Percentiles rank a stretch among this genome's conserved stretches.
Conservation (phyloP, 106 monocot species). For the Dioscorea dumetorum region DNA sequence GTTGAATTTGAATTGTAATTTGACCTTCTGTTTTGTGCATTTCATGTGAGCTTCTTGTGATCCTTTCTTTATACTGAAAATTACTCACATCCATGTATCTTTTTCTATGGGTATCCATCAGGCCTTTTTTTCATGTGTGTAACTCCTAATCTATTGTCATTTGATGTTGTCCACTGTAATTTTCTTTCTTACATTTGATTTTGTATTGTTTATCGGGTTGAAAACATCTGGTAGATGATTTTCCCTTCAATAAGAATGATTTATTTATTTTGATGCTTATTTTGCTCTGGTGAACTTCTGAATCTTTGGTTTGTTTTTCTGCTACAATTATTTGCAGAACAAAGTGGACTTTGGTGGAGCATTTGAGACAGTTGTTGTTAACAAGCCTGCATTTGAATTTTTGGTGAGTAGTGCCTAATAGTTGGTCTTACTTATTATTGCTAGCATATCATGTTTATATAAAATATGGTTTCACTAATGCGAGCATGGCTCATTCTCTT, state of each 20-base stretch:
- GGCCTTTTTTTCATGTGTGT: too few relatives aligned
- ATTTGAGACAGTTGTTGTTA: slow-evolving; percentile 39
- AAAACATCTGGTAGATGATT: not conserved
- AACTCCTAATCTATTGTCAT: too few relatives aligned
- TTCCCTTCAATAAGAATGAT: not conserved
- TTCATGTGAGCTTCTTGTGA: too few relatives aligned
- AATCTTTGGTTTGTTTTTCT: not conserved
- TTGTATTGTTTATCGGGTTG: too few relatives aligned
- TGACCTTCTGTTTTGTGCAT: too few relatives aligned
- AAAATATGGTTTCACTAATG: not conserved
- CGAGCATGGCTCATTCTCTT: not conserved
- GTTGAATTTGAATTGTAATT: too few relatives aligned
- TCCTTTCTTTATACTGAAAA: too few relatives aligned
- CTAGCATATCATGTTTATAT: not conserved
- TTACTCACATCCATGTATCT: too few relatives aligned
- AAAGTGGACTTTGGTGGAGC: slow-evolving; percentile 66
- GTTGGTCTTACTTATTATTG: not conserved
- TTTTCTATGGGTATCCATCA: too few relatives aligned
- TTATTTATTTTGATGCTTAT: too few relatives aligned
- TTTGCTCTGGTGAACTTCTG: not conserved
- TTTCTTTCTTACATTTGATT: too few relatives aligned
- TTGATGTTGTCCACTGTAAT: too few relatives aligned
- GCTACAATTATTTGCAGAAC: slow-evolving; percentile 33
- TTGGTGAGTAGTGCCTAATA: slow-evolving; percentile 70
- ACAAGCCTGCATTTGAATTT: slow-evolving; percentile 49